Evolutionary conservation across 148 eudicot genomes (phyloP).

Genomic region (Cornus controversa): DNA sequence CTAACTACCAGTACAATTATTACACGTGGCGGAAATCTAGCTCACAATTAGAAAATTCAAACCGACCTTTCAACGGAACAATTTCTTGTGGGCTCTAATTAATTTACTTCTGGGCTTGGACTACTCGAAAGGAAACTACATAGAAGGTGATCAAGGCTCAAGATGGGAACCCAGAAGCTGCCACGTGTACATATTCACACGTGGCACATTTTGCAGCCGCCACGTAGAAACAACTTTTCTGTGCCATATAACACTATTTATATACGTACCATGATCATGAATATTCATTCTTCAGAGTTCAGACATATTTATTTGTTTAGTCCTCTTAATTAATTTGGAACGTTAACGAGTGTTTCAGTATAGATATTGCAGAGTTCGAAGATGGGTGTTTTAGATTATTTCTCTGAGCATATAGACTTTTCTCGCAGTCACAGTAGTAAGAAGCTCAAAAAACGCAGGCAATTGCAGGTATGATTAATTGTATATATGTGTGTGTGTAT

Average conservation of each 20-base stretch:
- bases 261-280: not conserved
- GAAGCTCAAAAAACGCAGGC: conserved; percentile 33
- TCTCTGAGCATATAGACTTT: conserved; percentile 26
- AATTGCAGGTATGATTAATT: conserved; percentile 20
- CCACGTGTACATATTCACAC: not conserved
- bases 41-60: too few relatives aligned
- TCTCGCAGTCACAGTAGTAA: conserved; percentile 15
- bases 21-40: not conserved
- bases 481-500: not conserved
- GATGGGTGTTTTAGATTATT: conserved; percentile 37
- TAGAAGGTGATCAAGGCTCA: too few relatives aligned
- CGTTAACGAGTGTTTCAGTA: too few relatives aligned
- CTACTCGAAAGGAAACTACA: too few relatives aligned
- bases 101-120: too few relatives aligned
- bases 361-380: not conserved
- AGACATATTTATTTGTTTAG: too few relatives aligned
- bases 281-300: too few relatives aligned
- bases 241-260: not conserved
- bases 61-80: too few relatives aligned
- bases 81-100: too few relatives aligned
- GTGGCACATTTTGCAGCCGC: too few relatives aligned
- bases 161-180: not conserved
- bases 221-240: not conserved
- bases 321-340: too few relatives aligned
- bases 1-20: not conserved